Conservation (phyloP, 176 grass and related monocot species). For the Aegilops bicornis region DNA sequence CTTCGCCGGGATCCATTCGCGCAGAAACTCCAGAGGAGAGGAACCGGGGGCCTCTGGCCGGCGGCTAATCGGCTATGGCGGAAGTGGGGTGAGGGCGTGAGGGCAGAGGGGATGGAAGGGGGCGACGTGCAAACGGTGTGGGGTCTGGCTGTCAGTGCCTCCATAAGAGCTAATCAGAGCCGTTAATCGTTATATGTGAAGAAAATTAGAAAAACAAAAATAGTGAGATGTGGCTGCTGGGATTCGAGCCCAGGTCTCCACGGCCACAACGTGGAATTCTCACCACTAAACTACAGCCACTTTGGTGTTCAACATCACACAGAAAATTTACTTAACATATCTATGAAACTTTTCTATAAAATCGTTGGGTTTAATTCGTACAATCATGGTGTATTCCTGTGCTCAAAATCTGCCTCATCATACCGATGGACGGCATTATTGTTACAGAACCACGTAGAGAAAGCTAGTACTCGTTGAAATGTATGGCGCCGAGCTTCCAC, state of each 20-base stretch:
- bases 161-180: background rate
- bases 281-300: slow-evolving; percentile 67
- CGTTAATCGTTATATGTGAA: background rate
- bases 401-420: slow-evolving; percentile 17
- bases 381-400: background rate
- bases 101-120: background rate
- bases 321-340: too few species aligned
- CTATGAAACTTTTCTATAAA: background rate
- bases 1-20: slow-evolving; percentile 29
- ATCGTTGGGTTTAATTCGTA: background rate
- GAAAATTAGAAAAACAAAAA: background rate
- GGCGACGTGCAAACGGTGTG: background rate
- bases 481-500: slow-evolving; percentile 91
- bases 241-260: slow-evolving; percentile 93
- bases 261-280: slow-evolving; percentile 97
- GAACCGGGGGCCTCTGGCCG: background rate
- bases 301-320: rapidly evolving
- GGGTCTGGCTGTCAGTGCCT: background rate
- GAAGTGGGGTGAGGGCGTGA: background rate
- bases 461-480: slow-evolving; percentile 84
- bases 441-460: slow-evolving; percentile 10
- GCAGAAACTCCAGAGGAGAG: background rate
- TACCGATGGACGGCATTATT: background rate
- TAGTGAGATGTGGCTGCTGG: slow-evolving; percentile 56
- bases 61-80: slow-evolving; percentile 4